Evolutionary conservation across 2,329 filamentous ascomycete species (phyloP), one percentile per base, ranked within the genome.

Genomic region (Coniochaeta sp.): DNA sequence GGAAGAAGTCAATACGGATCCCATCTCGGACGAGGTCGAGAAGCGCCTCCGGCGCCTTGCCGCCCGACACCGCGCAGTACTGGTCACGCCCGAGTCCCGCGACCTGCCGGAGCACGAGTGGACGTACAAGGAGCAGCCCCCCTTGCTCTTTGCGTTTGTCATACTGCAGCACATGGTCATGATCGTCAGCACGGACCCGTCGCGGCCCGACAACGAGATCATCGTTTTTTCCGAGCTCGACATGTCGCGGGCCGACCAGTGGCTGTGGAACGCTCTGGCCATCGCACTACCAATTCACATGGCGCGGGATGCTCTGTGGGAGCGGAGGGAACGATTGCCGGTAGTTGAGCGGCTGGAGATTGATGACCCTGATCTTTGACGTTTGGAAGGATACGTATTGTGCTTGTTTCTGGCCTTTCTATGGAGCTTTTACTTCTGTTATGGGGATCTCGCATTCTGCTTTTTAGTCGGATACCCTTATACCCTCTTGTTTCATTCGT

Each of bases 101-200:
- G 24, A 50, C 19, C 59, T 70, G 55, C 58, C 62, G 34, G 28
- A 55, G 19, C 26, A 42, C 28, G 36, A 56, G 38, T 60, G 57
- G 19, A 47, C 57, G 16, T 61, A 60, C 32, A 19, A 62, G 55
- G 50, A 62, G 16, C 59, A 63, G 22, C 70, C 71, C 0, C 70
- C 72, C 6, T 66, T 72, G 10, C 65, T 75, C n/a, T 74, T 70
- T 60, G 68, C 66, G 7, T 72, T 84, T 75, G 65, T 82, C 72
- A 65, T 85, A 73, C 44, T 74, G 72, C 62, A 84, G 71, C 72
- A 86, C 78, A 68, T 84, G 72, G 69, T 73, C 14, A 65, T 73
- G 59, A 64, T 74, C 22, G 65, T 71, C 17, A 84, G 81, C 58
- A 72, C 78, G 24, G 83, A 84, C 28, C 57, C 68, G 2, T 62